Evolutionary conservation across 2,329 filamentous ascomycete genomes (phyloP), one percentile per base, ranked within the genome.

Genomic region (Hymenoscyphus fructigenus): DNA sequence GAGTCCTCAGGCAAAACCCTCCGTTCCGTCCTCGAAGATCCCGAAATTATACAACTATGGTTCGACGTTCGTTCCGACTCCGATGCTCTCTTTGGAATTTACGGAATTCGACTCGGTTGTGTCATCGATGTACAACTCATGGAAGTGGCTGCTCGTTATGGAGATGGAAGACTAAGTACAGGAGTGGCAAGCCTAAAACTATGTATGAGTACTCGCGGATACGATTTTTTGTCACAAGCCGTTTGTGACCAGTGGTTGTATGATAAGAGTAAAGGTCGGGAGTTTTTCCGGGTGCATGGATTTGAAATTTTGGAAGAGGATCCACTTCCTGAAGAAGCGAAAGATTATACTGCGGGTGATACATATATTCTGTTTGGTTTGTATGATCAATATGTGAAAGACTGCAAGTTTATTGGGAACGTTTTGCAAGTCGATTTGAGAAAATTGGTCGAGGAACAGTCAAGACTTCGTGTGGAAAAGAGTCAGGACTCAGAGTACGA

Each of bases 41-140:
- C 68, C 0, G 10, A 47, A 0, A 79, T 81, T 10, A 71, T 74
- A 0, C 86, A 87, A 67, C 80, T 82, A 26, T 79, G 87, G 63
- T 87, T 85, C 68, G 84, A 88, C 66, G 76, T 87, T 9, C 81
- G 84, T 2, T 83, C 83, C 66, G 83, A 87, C 68, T 84, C 84
- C 0, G 82, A 87, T 68, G 84, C 84, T 0, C 73, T 88, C 0
- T 84, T 77, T 68, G 70, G 59, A 50, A 80, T 78, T 29, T 85
- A 75, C 65, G 56, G 70, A 0, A 76, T 87, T 65, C 23, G 63
- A 0, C 68, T 87, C 0, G 64, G 67, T 0, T 79, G 81, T 0
- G 70, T 86, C 6, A 66, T 80, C 3, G 84, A 88, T 68, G 60
- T 88, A 0, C 84, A 88, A 69, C 75, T 87, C 0, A 83, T 87